Evolutionary conservation across 179 eudicot genomes (phyloP).

Genomic region (Camellia oleifera): DNA sequence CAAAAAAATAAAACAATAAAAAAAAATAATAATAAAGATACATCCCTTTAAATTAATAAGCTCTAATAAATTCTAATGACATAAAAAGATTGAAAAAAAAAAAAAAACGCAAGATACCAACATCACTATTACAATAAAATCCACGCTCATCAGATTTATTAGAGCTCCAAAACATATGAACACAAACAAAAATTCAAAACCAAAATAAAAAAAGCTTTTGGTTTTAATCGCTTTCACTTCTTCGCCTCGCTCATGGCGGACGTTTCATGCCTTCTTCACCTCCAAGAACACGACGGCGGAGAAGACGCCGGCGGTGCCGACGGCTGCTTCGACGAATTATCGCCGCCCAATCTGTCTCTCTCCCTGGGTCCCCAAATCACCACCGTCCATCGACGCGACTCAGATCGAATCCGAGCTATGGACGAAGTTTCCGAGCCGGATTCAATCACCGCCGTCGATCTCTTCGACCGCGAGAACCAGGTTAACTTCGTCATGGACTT

Average conservation of each 20-base stretch:
- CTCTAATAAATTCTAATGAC: no score
- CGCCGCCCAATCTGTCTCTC: slow-evolving; percentile 15
- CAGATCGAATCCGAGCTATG: not conserved
- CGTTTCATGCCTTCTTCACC: slow-evolving; percentile 33
- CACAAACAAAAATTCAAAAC: not conserved
- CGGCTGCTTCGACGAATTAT: slow-evolving; percentile 21
- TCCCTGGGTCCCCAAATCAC: not conserved
- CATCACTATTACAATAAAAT: no score
- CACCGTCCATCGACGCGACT: not conserved
- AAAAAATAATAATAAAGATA: no score
- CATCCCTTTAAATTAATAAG: no score
- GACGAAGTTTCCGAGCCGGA: slow-evolving; percentile 12
- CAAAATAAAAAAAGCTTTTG: not conserved
- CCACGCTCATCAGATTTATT: no score
- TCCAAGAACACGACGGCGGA: slow-evolving; percentile 30
- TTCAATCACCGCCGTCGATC: slow-evolving; percentile 10
- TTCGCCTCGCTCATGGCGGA: slow-evolving; percentile 49
- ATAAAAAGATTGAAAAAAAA: no score
- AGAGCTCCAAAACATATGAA: no score
- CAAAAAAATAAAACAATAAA: no score
- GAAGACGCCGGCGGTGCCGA: slow-evolving; percentile 19
- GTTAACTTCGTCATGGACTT: slow-evolving; percentile 56
- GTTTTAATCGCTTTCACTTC: no score
- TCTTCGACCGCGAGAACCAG: slow-evolving; percentile 48
- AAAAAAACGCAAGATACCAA: no score